A percentile compares a stretch with the other conserved stretches of the same genome.
These are phyloP conservation scores for Lachnellula suecica DNA, from an alignment of 2,329 filamentous ascomycete genomes.

Conservation along the genomic window DNA sequence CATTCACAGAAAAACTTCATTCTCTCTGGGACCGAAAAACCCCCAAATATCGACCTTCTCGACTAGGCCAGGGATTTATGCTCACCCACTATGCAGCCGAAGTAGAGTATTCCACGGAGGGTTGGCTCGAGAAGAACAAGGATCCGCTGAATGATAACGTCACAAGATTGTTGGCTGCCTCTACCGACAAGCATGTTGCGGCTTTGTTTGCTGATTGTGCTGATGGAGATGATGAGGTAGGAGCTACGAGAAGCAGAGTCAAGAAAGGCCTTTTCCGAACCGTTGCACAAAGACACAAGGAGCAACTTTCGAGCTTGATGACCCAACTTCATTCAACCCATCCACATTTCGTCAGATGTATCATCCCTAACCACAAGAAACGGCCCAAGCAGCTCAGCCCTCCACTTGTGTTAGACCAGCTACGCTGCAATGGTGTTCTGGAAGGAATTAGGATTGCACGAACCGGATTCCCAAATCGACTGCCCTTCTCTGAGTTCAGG, in stretches of 20 bases:
- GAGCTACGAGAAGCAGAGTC: conserved; percentile 72
- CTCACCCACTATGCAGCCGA: conserved; percentile 97
- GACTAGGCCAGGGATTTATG: conserved; percentile 88
- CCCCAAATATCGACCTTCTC: conserved; percentile 84
- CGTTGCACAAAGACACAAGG: conserved; percentile 94
- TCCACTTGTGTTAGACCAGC: conserved; percentile 89
- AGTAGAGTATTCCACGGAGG: conserved; percentile 92
- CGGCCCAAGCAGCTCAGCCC: conserved; percentile 89
- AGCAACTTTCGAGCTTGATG: conserved; percentile 97
- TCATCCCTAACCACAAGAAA: conserved; percentile 98
- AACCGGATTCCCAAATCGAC: conserved; percentile 92
- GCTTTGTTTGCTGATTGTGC: conserved; percentile 85
- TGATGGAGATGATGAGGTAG: conserved; percentile 72
- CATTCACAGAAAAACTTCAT: conserved; percentile 97
- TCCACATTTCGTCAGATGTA: conserved; percentile 97
- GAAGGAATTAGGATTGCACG: conserved; percentile 96
- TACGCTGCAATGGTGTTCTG: conserved; percentile 99
- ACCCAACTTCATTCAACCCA: conserved; percentile 91
- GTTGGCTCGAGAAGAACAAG: conserved; percentile 99
- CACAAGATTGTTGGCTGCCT: conserved; percentile 81
- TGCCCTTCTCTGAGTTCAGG: conserved; percentile 90
- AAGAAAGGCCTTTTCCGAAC: conserved; percentile 98
- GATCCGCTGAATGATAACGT: conserved; percentile 97
- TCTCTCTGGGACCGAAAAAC: conserved; percentile 96
- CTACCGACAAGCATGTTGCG: conserved; percentile 79